These are phyloP conservation scores for Pseudonitzschia multiseries DNA, from an alignment of 108 stramenopile genomes.

Conservation along the genomic window DNA sequence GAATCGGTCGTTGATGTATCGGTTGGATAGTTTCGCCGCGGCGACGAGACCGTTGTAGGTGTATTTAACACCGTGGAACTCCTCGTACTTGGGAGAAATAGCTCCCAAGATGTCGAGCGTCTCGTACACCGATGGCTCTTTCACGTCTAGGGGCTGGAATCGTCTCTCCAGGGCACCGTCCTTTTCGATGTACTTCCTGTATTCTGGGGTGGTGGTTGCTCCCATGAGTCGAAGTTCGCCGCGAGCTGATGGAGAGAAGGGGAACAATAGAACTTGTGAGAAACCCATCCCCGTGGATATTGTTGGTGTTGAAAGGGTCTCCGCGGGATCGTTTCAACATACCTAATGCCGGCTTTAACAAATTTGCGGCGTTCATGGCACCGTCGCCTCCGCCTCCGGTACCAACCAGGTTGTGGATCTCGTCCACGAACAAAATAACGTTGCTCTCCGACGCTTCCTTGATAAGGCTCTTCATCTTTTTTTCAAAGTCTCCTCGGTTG, in stretches of 20 bases:
- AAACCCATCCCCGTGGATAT: not conserved
- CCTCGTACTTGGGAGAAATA: constrained; percentile 76
- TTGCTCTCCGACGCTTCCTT: constrained; percentile 62
- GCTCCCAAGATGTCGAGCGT: constrained; percentile 79
- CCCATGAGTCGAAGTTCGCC: constrained; percentile 79
- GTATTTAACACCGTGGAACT: constrained; percentile 74
- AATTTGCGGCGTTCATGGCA: constrained; percentile 86
- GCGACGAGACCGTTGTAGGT: constrained; percentile 61
- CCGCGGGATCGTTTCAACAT: not conserved
- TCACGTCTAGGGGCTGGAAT: constrained; percentile 81
- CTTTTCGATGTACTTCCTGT: constrained; percentile 85
- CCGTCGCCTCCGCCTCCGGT: constrained; percentile 90
- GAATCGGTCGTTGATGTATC: constrained; percentile 74
- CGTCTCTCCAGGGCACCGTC: constrained; percentile 88
- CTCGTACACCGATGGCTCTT: constrained; percentile 83
- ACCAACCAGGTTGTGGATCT: constrained; percentile 80
- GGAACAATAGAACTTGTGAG: not conserved
- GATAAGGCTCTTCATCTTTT: constrained; percentile 74
- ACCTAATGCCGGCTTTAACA: constrained; percentile 83
- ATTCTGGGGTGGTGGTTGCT: constrained; percentile 88
- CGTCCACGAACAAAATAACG: constrained; percentile 85
- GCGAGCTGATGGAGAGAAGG: constrained; percentile 37
- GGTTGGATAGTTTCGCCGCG: constrained; percentile 66
- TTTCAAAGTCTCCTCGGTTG: constrained; percentile 88
- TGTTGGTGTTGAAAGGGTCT: not conserved